Evolutionary conservation across 2,329 filamentous ascomycete species (phyloP).

Genomic region (Bipolaris zeicola): DNA sequence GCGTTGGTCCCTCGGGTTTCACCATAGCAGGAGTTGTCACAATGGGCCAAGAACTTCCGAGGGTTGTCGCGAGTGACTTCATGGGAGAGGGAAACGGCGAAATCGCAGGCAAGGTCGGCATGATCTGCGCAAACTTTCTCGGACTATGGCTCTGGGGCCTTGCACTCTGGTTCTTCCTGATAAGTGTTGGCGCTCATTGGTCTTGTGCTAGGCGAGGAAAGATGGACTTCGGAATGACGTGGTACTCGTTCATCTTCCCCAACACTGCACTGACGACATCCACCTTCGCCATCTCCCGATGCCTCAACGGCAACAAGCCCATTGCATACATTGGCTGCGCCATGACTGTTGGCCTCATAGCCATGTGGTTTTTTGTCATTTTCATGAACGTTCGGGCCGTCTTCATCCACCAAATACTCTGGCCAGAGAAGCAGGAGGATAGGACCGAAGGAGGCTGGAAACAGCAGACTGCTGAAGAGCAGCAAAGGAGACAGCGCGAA

Average conservation of each 20-base stretch:
- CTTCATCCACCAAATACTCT: constrained; percentile 69
- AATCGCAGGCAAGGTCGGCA: constrained; percentile 61
- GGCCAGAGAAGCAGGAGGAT: constrained; percentile 74
- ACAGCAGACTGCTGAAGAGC: constrained; percentile 38
- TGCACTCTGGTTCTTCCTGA: constrained; percentile 83
- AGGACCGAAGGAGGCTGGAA: constrained; percentile 65
- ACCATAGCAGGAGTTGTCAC: constrained; percentile 65
- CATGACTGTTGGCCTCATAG: constrained; percentile 68
- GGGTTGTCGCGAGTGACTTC: constrained; percentile 58
- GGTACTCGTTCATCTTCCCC: constrained; percentile 83
- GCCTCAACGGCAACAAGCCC: constrained; percentile 52
- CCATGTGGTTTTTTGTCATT: constrained; percentile 73
- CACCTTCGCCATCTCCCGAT: constrained; percentile 71
- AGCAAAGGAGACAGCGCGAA: constrained; percentile 26
- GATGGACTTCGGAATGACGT: constrained; percentile 82
- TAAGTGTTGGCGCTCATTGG: constrained; percentile 76
- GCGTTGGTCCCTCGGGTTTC: constrained; percentile 76
- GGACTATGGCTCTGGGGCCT: constrained; percentile 82
- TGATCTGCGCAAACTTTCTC: constrained; percentile 64
- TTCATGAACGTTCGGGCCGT: constrained; percentile 73
- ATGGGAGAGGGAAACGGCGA: constrained; percentile 60
- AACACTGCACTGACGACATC: constrained; percentile 77
- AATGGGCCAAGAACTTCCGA: constrained; percentile 60
- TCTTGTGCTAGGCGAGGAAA: constrained; percentile 65
- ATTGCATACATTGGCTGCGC: constrained; percentile 71